These are phyloP conservation scores for Aspergillus sclerotialis DNA, from an alignment of 2,329 filamentous ascomycete species.

Conservation along the genomic window DNA sequence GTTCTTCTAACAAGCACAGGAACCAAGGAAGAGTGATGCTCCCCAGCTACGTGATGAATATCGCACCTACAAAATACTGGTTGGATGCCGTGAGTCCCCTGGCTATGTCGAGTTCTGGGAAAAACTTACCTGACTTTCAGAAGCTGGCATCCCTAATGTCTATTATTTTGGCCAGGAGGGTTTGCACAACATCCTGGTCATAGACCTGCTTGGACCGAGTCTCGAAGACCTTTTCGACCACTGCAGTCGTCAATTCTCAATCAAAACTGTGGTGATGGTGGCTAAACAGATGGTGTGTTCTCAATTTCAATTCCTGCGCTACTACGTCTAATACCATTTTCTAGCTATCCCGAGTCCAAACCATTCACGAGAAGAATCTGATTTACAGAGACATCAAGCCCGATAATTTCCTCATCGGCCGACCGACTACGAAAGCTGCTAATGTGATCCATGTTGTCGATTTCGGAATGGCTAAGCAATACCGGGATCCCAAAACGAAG, in stretches of 20 bases:
- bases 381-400: conserved; percentile 99
- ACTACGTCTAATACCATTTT: conserved; percentile 18
- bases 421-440: conserved; percentile 84
- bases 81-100: conserved; percentile 83
- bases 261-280: conserved; percentile 98
- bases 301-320: neutral
- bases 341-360: conserved; percentile 81
- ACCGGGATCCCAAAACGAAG: conserved; percentile 96
- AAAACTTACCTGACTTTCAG: conserved; percentile 25
- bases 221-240: conserved; percentile 96
- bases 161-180: conserved; percentile 99
- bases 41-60: conserved; percentile 98
- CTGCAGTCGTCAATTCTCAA: conserved; percentile 88
- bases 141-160: conserved; percentile 97
- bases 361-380: conserved; percentile 97
- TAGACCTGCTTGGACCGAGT: conserved; percentile 89
- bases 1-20: conserved; percentile 47
- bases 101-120: conserved; percentile 5
- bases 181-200: conserved; percentile 97
- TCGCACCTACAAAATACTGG: conserved; percentile 97
- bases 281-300: conserved; percentile 87
- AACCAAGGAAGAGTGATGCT: conserved; percentile 97
- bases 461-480: conserved; percentile 99
- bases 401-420: conserved; percentile 96
- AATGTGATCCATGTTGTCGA: conserved; percentile 98